These are phyloP conservation scores for Arabidopsis lyrata DNA, from an alignment of 441 rosid species.

Conservation along the genomic window DNA sequence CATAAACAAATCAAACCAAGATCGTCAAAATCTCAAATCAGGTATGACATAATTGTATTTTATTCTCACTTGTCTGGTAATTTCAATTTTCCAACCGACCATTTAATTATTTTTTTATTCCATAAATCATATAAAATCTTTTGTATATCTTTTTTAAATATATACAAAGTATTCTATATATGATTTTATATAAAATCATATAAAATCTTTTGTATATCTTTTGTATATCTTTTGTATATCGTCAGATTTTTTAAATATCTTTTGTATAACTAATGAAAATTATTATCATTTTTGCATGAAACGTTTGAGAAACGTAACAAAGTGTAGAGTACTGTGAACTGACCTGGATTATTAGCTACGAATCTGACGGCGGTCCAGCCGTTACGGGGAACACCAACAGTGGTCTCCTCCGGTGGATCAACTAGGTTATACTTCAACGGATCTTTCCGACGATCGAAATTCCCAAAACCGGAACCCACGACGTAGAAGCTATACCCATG, in stretches of 20 bases:
- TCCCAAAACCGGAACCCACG: slow-evolving; percentile 48
- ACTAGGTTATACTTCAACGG: slow-evolving; percentile 44
- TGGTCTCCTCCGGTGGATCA: slow-evolving; percentile 57
- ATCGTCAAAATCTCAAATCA: neutral
- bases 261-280: neutral
- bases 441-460: slow-evolving; percentile 41
- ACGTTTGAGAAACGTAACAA: slow-evolving; percentile 3
- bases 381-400: slow-evolving; percentile 48
- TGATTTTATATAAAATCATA: no score
- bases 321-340: slow-evolving; percentile 7
- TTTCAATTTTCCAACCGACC: neutral
- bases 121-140: no score
- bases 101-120: neutral
- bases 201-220: no score
- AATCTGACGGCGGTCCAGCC: slow-evolving; percentile 61
- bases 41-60: neutral
- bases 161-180: no score
- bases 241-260: no score
- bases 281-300: neutral
- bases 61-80: neutral
- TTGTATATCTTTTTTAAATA: no score
- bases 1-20: neutral
- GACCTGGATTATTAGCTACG: slow-evolving; percentile 56
- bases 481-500: slow-evolving; percentile 50
- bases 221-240: no score